Conservation (phyloP, 441 rosid species). For the Populus hybrid region DNA sequence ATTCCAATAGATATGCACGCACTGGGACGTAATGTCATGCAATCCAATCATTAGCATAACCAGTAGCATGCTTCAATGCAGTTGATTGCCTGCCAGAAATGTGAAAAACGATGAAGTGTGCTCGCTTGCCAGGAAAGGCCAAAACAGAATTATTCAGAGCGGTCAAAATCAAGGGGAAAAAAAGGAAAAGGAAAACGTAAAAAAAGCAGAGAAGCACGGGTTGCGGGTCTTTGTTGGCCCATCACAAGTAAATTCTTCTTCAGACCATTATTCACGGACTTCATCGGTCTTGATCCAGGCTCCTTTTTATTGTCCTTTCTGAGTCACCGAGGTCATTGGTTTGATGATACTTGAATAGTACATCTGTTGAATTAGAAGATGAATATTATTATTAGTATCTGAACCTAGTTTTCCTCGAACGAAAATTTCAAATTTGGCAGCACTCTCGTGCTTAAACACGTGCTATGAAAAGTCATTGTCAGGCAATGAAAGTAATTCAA, state of each 20-base stretch:
- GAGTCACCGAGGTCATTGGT: not conserved
- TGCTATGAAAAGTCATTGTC: not conserved
- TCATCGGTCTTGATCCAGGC: not conserved
- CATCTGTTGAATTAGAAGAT: not conserved
- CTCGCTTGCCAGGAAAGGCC: not conserved
- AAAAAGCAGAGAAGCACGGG: not conserved
- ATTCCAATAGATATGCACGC: not conserved
- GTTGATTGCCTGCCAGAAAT: not conserved
- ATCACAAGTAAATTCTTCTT: not conserved
- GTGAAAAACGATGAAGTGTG: not conserved
- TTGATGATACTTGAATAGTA: not conserved
- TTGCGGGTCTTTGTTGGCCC: not conserved
- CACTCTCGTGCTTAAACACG: not conserved
- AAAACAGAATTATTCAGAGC: not conserved
- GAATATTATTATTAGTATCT: not conserved
- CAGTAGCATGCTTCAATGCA: not conserved
- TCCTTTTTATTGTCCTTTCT: not conserved
- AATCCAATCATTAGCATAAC: conserved; percentile 12
- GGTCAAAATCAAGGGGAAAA: not conserved
- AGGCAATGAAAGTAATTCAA: not conserved
- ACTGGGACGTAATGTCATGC: not conserved
- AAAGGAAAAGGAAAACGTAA: too few relatives aligned
- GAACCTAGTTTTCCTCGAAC: not conserved
- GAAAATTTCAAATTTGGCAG: not conserved
- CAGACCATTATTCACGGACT: not conserved